Evolutionary conservation across 2,329 filamentous ascomycete species (phyloP).

Genomic region (Sporothrix variecibatus): DNA sequence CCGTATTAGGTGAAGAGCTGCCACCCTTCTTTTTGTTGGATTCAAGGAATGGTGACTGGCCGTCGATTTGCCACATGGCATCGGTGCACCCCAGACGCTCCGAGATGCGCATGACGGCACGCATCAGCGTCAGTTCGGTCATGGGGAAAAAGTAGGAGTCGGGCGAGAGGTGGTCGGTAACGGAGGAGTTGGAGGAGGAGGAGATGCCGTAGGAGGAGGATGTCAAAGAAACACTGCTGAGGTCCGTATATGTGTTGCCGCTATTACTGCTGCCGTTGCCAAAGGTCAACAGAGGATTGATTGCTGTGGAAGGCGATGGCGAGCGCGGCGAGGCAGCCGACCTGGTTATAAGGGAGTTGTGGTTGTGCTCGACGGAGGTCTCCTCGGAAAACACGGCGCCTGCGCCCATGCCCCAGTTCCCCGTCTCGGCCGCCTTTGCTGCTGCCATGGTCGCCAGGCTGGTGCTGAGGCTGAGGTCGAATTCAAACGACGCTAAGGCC

Average conservation of each 20-base stretch:
- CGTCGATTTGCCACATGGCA: constrained; percentile 49
- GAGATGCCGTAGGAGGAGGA: neutral
- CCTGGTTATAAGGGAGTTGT: neutral
- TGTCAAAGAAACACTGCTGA: neutral
- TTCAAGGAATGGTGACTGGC: constrained; percentile 50
- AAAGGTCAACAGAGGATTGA: constrained; percentile 7
- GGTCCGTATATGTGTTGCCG: neutral
- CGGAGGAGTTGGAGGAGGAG: neutral
- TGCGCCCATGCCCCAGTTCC: constrained; percentile 9
- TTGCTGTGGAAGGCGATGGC: neutral
- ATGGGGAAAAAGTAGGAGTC: constrained; percentile 54
- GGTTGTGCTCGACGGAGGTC: neutral
- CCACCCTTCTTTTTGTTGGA: neutral
- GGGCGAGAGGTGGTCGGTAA: constrained; percentile 33
- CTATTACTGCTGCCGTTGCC: neutral
- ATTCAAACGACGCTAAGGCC: neutral
- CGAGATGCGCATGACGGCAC: constrained; percentile 51
- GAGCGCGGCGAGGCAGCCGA: neutral
- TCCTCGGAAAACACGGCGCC: neutral
- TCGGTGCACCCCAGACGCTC: constrained; percentile 46
- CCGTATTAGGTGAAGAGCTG: constrained; percentile 27
- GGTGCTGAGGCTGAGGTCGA: constrained; percentile 18
- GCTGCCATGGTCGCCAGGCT: constrained; percentile 6
- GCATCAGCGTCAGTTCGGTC: constrained; percentile 51
- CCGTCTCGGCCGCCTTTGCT: neutral